Conservation (phyloP, 225 moss, liverwort and hornwort genomes). For the Polytrichum commune region DNA sequence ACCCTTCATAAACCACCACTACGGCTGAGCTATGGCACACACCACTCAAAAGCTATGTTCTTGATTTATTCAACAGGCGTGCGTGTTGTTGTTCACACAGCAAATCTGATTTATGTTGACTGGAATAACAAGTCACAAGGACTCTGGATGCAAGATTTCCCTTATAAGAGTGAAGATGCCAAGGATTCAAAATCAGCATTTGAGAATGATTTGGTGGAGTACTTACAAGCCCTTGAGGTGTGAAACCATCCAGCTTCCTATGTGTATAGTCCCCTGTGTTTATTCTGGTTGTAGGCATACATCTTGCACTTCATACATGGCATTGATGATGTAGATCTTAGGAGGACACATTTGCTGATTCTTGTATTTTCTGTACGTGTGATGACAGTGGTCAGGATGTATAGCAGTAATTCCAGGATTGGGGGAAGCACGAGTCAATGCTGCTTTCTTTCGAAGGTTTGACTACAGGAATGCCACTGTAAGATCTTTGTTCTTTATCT, state of each 20-base stretch:
- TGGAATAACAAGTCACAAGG: conserved; percentile 99
- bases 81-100: conserved; percentile 88
- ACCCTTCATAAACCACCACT: conserved; percentile 82
- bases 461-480: conserved; percentile 73
- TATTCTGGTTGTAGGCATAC: no score
- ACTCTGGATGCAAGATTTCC: conserved; percentile 99
- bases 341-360: not conserved
- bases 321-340: no score
- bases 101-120: conserved; percentile 82
- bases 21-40: conserved; percentile 85
- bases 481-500: conserved; percentile 8
- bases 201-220: conserved; percentile 92
- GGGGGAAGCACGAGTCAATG: conserved; percentile 71
- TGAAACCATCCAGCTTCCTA: not conserved
- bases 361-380: not conserved
- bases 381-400: conserved; percentile 83
- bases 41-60: conserved; percentile 98
- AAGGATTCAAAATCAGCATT: conserved; percentile 56
- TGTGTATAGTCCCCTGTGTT: no score
- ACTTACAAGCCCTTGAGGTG: conserved; percentile 80
- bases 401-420: conserved; percentile 47
- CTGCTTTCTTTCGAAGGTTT: conserved; percentile 81
- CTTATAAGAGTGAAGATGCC: conserved; percentile 45
- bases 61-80: conserved; percentile 84
- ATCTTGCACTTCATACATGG: no score